Conservation (phyloP, 2,329 filamentous ascomycete genomes). For the Trichoderma sp. region DNA sequence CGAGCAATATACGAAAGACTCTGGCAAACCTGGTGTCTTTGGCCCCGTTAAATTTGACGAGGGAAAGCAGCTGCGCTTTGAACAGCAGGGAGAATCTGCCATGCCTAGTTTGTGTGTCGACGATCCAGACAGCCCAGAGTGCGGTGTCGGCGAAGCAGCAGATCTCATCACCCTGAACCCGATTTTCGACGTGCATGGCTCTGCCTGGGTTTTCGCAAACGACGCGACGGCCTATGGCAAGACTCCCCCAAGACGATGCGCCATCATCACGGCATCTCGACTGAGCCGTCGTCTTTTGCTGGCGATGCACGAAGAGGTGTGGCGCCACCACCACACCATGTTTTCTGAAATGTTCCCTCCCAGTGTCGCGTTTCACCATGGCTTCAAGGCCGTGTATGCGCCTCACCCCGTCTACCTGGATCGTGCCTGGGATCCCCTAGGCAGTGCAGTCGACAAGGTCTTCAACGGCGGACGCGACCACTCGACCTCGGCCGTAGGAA, state of each 20-base stretch:
- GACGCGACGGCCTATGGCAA: slow-evolving; percentile 72
- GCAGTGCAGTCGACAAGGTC: slow-evolving; percentile 65
- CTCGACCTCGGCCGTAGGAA: slow-evolving; percentile 63
- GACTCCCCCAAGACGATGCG: slow-evolving; percentile 61
- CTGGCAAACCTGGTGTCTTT: slow-evolving; percentile 61
- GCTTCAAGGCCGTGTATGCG: slow-evolving; percentile 75
- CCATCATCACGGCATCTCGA: slow-evolving; percentile 71
- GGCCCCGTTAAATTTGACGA: slow-evolving; percentile 62
- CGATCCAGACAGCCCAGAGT: slow-evolving; percentile 53
- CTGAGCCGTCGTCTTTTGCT: slow-evolving; percentile 65
- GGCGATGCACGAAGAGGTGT: slow-evolving; percentile 76
- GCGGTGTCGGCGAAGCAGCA: slow-evolving; percentile 70
- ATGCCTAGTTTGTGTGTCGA: slow-evolving; percentile 58
- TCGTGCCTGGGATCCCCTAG: slow-evolving; percentile 68
- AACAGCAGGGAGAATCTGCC: slow-evolving; percentile 53
- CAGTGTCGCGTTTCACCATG: slow-evolving; percentile 70
- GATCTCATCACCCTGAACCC: slow-evolving; percentile 79
- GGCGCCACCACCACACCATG: slow-evolving; percentile 67
- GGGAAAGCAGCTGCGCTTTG: slow-evolving; percentile 48
- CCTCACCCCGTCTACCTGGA: slow-evolving; percentile 82
- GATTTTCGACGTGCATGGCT: slow-evolving; percentile 69
- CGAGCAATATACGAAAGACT: slow-evolving; percentile 57
- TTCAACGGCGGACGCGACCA: slow-evolving; percentile 77
- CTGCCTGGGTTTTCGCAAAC: slow-evolving; percentile 71
- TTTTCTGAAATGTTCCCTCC: slow-evolving; percentile 81